Conservation (phyloP, 2,329 filamentous ascomycete species). For the Exophiala mesophila region DNA sequence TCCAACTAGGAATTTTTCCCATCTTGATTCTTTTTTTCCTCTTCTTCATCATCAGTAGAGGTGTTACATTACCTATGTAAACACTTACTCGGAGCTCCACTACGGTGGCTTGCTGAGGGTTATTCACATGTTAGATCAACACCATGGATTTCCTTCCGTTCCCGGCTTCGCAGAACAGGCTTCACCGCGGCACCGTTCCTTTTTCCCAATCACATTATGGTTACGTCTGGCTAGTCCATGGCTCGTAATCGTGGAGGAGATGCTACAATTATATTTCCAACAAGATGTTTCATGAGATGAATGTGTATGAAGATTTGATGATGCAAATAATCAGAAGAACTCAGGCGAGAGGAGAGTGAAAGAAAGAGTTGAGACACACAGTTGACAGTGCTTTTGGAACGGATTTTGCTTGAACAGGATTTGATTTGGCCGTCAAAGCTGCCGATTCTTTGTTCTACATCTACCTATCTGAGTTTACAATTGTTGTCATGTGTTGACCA, state of each 20-base stretch:
- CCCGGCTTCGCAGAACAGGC: constrained; percentile 42
- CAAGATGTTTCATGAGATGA: too few species aligned
- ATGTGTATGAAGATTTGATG: too few species aligned
- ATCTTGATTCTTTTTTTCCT: constrained; percentile 35
- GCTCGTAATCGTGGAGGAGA: constrained; percentile 45
- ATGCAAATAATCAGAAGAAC: too few species aligned
- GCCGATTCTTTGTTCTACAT: too few species aligned
- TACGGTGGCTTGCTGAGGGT: constrained; percentile 47
- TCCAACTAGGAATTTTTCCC: constrained; percentile 14
- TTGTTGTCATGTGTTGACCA: neutral
- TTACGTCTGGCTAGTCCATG: constrained; percentile 34
- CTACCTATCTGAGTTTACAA: too few species aligned
- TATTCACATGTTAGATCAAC: constrained; percentile 39
- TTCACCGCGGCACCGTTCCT: constrained; percentile 34
- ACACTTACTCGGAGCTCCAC: constrained; percentile 46
- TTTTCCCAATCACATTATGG: constrained; percentile 41
- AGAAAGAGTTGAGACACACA: too few species aligned
- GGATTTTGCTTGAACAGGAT: too few species aligned
- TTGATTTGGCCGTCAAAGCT: too few species aligned
- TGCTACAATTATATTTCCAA: constrained; percentile 34
- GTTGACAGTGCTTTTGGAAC: too few species aligned
- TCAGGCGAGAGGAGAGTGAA: too few species aligned
- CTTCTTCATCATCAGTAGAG: constrained; percentile 48
- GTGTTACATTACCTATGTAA: constrained; percentile 47
- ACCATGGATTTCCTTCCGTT: constrained; percentile 47